Evolutionary conservation across 1,284 basidiomycete genomes (phyloP).

Genomic region (Abortiporus biennis): DNA sequence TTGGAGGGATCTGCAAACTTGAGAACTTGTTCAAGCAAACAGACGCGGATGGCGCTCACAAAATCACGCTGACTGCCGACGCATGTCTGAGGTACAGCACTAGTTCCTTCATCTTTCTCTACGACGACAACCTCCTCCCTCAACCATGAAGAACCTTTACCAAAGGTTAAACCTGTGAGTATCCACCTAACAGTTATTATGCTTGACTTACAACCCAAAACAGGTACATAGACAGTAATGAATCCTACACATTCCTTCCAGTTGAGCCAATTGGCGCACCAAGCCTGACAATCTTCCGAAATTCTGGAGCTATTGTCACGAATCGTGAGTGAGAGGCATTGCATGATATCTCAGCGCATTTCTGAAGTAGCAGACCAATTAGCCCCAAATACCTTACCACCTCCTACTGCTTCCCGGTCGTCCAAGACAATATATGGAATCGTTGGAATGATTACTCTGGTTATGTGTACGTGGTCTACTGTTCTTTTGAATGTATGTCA

Average conservation of each 20-base stretch:
- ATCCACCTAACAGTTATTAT: neutral
- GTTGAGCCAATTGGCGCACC: constrained; percentile 54
- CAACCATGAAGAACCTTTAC: constrained; percentile 60
- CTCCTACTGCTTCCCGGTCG: constrained; percentile 48
- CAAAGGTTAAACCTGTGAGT: constrained; percentile 64
- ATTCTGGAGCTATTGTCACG: constrained; percentile 66
- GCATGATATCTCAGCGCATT: no score
- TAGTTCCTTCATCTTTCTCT: constrained; percentile 2
- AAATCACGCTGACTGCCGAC: constrained; percentile 1
- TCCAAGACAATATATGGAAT: constrained; percentile 76
- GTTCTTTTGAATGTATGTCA: constrained; percentile 2
- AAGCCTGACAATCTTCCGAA: constrained; percentile 64
- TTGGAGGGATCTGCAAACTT: no score
- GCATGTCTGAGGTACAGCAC: constrained; percentile 8
- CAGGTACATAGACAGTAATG: constrained; percentile 64
- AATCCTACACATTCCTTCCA: constrained; percentile 73
- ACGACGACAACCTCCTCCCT: constrained; percentile 14
- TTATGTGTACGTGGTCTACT: constrained; percentile 60
- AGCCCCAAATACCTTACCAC: constrained; percentile 53
- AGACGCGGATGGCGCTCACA: constrained; percentile 11
- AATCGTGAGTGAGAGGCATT: constrained; percentile 45
- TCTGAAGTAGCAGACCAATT: no score
- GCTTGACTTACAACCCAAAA: constrained; percentile 11
- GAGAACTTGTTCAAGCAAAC: no score
- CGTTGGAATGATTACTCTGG: constrained; percentile 79